phyloP scores from a whole-genome alignment of 345 rosid genomes.

The Rubroshorea leprosula region DNA sequence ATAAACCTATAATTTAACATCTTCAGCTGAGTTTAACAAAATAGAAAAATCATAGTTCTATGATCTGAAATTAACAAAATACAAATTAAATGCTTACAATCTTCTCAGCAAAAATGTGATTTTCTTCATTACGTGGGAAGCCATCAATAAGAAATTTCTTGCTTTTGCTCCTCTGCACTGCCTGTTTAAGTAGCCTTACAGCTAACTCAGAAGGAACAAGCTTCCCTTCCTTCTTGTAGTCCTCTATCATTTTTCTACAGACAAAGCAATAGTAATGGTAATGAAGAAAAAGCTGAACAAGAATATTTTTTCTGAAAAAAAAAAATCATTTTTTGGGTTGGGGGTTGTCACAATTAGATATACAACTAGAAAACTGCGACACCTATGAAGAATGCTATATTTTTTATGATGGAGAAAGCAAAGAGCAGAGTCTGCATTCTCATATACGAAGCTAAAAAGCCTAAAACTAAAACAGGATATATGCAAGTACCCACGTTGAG shows the following conservation, averaged over 20 bases:
- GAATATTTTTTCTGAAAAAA: background rate
- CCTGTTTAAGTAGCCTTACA: slow-evolving; percentile 5
- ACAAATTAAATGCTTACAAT: background rate
- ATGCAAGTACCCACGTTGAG: slow-evolving; percentile 12
- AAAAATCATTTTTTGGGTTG: no score
- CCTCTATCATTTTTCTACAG: slow-evolving; percentile 2
- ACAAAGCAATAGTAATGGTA: background rate
- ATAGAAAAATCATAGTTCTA: background rate
- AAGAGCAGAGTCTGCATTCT: background rate
- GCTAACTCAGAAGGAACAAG: slow-evolving; percentile 7
- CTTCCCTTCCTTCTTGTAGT: slow-evolving; percentile 9
- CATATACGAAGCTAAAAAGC: no score
- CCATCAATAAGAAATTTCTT: slow-evolving; percentile 12
- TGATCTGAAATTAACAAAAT: background rate
- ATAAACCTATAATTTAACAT: no score
- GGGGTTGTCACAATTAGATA: no score
- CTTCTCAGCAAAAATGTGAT: slow-evolving; percentile 4
- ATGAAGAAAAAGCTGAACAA: background rate
- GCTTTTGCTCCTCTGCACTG: slow-evolving; percentile 7
- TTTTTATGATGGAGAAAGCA: no score
- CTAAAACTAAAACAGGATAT: no score
- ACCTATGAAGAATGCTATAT: no score
- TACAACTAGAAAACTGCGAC: no score
- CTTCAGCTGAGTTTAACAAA: no score
- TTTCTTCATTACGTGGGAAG: slow-evolving; percentile 10